These are phyloP conservation scores for Teratosphaeriaceae sp. DNA, from an alignment of 2,329 filamentous ascomycete species.

Conservation along the genomic window DNA sequence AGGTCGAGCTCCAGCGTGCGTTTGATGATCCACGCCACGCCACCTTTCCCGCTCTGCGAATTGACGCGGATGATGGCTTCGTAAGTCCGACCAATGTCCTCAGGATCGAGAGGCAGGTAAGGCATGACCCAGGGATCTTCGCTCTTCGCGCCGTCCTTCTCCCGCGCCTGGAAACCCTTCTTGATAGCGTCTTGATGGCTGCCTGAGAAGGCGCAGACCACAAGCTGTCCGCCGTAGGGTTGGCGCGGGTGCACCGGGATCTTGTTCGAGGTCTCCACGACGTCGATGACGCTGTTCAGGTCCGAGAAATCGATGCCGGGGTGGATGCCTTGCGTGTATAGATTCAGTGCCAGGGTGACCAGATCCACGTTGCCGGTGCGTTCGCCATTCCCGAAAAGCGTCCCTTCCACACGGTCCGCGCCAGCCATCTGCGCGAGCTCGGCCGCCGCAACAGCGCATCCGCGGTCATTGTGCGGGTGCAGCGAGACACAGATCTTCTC, in stretches of 20 bases:
- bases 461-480: constrained; percentile 92
- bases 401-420: constrained; percentile 89
- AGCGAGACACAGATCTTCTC: constrained; percentile 85
- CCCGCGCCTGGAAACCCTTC: constrained; percentile 70
- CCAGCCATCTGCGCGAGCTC: constrained; percentile 96
- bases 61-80: constrained; percentile 98
- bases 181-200: constrained; percentile 96
- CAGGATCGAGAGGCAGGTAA: constrained; percentile 86
- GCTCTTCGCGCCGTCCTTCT: constrained; percentile 50
- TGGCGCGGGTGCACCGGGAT: constrained; percentile 86
- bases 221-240: constrained; percentile 84
- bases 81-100: constrained; percentile 94
- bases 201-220: constrained; percentile 88
- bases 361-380: constrained; percentile 93
- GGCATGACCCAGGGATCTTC: constrained; percentile 77
- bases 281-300: constrained; percentile 75
- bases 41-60: constrained; percentile 91
- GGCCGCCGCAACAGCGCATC: constrained; percentile 80
- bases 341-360: constrained; percentile 84
- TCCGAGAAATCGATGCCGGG: constrained; percentile 89
- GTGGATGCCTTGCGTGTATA: constrained; percentile 88
- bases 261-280: constrained; percentile 89
- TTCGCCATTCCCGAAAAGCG: constrained; percentile 91
- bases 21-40: constrained; percentile 89
- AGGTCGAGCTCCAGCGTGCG: constrained; percentile 85